phyloP scores from a whole-genome alignment of 1,139 yeast genomes.

The Suhomyces panamericanus region DNA sequence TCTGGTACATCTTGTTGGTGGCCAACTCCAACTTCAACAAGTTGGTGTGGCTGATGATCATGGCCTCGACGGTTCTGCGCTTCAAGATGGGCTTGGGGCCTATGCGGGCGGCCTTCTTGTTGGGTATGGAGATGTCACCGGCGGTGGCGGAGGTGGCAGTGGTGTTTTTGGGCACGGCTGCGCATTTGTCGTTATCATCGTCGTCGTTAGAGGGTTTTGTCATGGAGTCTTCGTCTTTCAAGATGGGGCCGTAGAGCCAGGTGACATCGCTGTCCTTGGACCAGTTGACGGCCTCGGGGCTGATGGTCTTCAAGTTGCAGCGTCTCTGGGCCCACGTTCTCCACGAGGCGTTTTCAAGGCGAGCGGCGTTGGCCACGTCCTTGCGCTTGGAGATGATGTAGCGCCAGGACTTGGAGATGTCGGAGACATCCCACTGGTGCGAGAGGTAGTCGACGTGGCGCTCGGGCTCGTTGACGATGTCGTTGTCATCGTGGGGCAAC shows the following conservation, averaged over 20 bases:
- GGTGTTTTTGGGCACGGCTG: slow-evolving; percentile 20
- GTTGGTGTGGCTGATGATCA: slow-evolving; percentile 61
- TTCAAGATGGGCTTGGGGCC: slow-evolving; percentile 76
- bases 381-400: slow-evolving; percentile 82
- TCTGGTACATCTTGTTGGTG: slow-evolving; percentile 35
- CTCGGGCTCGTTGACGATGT: slow-evolving; percentile 75
- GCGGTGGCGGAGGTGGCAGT: slow-evolving; percentile 49
- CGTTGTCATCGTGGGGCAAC: slow-evolving; percentile 81
- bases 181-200: slow-evolving; percentile 23
- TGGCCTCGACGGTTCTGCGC: slow-evolving; percentile 76
- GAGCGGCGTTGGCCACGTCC: slow-evolving; percentile 64
- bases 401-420: slow-evolving; percentile 92
- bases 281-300: slow-evolving; percentile 79
- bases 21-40: slow-evolving; percentile 49
- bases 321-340: slow-evolving; percentile 85
- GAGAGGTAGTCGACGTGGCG: slow-evolving; percentile 92
- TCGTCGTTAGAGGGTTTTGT: slow-evolving; percentile 16
- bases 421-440: slow-evolving; percentile 93
- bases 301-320: slow-evolving; percentile 61
- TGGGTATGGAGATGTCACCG: slow-evolving; percentile 43
- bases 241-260: slow-evolving; percentile 80
- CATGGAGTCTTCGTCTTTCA: slow-evolving; percentile 40
- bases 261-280: slow-evolving; percentile 78
- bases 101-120: slow-evolving; percentile 22
- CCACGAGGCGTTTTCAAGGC: slow-evolving; percentile 82